A percentile compares a stretch with the other conserved stretches of the same genome.
Conservation (phyloP, 805 yeast genomes). For the Yarrowia sp. region DNA sequence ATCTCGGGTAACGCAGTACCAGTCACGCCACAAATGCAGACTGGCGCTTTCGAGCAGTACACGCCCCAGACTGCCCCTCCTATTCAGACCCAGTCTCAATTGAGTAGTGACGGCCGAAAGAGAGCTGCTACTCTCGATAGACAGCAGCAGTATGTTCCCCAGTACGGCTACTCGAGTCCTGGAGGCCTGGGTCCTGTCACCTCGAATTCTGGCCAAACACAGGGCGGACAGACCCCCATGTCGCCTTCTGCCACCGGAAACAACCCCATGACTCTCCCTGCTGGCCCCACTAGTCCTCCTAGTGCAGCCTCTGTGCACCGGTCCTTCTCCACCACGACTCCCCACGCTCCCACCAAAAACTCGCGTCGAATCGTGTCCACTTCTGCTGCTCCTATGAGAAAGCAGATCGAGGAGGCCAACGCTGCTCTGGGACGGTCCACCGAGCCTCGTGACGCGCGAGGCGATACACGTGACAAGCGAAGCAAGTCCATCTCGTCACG, state of each 20-base stretch:
- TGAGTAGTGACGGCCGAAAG: slow-evolving; percentile 13
- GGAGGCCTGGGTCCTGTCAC: background rate
- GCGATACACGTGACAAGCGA: slow-evolving; percentile 2
- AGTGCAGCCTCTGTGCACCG: slow-evolving; percentile 2
- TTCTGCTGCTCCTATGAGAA: slow-evolving; percentile 24
- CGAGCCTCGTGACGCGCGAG: no score
- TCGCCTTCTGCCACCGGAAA: no score
- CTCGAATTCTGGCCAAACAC: no score
- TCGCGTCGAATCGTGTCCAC: slow-evolving; percentile 35
- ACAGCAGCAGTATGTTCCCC: slow-evolving; percentile 34
- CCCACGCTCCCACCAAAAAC: slow-evolving; percentile 15
- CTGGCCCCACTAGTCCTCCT: background rate
- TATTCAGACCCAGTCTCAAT: slow-evolving; percentile 18
- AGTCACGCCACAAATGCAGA: slow-evolving; percentile 33
- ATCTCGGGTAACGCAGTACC: background rate
- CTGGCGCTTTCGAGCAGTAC: slow-evolving; percentile 8
- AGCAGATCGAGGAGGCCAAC: slow-evolving; percentile 33
- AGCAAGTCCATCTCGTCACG: slow-evolving; percentile 26
- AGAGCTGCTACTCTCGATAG: slow-evolving; percentile 34
- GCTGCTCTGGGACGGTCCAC: slow-evolving; percentile 9
- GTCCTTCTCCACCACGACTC: slow-evolving; percentile 13
- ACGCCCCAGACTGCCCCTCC: slow-evolving; percentile 37
- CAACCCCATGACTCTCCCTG: background rate
- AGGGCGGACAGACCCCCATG: no score
- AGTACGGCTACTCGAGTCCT: slow-evolving; percentile 1